Evolutionary conservation across 23 red algal species (phyloP), one percentile per base, ranked within the genome.

Genomic region (Gracilaria vermiculophylla): DNA sequence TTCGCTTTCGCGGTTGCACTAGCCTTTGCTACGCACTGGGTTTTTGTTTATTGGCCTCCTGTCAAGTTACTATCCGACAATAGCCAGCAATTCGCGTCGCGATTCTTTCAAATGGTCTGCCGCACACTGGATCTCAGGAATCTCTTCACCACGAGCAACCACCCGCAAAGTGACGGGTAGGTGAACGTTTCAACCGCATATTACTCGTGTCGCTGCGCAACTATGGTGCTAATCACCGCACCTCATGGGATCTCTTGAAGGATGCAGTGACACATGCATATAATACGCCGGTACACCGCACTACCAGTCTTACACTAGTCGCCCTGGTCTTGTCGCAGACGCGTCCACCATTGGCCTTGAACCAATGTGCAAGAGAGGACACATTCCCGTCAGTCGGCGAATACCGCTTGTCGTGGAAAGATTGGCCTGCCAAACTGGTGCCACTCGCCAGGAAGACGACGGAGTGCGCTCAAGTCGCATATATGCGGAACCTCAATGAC

Each of bases 141-240:
- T 16, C 0, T 72, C 4, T 69, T 73, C 62, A 86, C 57, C 25
- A 65, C 61, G 15, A 73, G 0, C 14, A 72, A 72, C 32, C 57
- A 86, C 32, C 60, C 3, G 10, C 61, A 72, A 40, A 71, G 21
- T 35, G 71, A 86, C 24, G 58, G 81, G 11, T 62, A 86, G 62
- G 58, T 14, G 58, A 86, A 52, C 0, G 61, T 58, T 86, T 4
- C 3, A 86, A 86, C 81, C 72, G 72, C 16, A 77, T 41, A 23
- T 50, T 77, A 21, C 72, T 77, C 9, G 72, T 41, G 14, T 20
- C 44, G 15, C 17, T 48, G 16, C 27, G 36, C 0, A 15, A 42
- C 9, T 77, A 77, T 16, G 33, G 44, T 20, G 44, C 1, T 14
- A 41, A 53, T 20, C 72, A 77, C 44, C 0, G 0, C 27, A 52